phyloP scores from a whole-genome alignment of 2,329 filamentous ascomycete genomes.

The Calonectria hongkongensis region DNA sequence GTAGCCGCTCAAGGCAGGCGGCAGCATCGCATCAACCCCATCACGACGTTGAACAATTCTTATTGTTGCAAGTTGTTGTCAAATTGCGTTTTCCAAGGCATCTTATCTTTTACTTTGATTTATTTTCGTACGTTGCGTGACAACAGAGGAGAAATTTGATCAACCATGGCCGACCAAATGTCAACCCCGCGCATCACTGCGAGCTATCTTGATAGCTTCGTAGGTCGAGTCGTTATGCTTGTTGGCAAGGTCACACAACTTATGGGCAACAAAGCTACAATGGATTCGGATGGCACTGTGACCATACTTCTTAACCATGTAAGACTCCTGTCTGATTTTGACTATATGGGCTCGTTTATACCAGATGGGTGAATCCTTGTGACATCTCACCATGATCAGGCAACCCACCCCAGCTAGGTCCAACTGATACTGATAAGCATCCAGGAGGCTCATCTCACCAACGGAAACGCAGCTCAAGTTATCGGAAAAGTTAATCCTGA shows the following conservation, averaged over 20 bases:
- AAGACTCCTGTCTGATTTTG: slow-evolving; percentile 52
- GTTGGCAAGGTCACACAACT: slow-evolving; percentile 90
- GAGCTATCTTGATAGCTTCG: slow-evolving; percentile 85
- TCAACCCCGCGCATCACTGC: slow-evolving; percentile 89
- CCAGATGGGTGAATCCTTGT: not conserved
- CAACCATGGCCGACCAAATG: slow-evolving; percentile 79
- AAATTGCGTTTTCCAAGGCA: not conserved
- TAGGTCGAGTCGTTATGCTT: slow-evolving; percentile 85
- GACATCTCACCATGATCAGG: not conserved
- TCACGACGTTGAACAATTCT: not conserved
- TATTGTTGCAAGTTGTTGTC: not conserved
- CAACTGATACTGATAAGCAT: slow-evolving; percentile 36
- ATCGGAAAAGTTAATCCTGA: slow-evolving; percentile 88
- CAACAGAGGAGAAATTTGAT: slow-evolving; percentile 39
- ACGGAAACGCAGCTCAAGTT: slow-evolving; percentile 83
- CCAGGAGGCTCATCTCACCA: slow-evolving; percentile 82
- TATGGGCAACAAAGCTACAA: slow-evolving; percentile 84
- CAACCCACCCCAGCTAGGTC: not conserved
- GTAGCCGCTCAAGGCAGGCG: not conserved
- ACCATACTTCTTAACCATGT: slow-evolving; percentile 85
- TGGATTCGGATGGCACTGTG: slow-evolving; percentile 88
- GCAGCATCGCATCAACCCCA: not conserved
- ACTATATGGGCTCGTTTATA: not conserved
- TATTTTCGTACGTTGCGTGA: not conserved
- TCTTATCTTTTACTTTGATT: not conserved